phyloP scores from a whole-genome alignment of 202 grass and related monocot species.

The Panicum hallii region DNA sequence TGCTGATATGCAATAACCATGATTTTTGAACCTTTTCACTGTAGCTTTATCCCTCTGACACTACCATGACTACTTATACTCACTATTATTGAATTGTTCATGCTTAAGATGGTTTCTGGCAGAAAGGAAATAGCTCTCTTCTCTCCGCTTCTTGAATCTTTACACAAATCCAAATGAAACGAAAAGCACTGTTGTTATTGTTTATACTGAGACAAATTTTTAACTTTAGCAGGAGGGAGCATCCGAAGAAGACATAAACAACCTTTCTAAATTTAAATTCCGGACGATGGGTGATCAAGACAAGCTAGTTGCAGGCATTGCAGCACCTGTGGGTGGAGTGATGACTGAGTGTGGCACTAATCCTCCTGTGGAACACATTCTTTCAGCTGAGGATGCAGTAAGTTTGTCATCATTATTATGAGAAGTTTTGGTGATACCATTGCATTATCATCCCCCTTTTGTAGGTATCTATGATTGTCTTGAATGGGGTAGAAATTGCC shows the following conservation, averaged over 20 bases:
- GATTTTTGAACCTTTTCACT: constrained; percentile 2
- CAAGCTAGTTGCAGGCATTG: constrained; percentile 70
- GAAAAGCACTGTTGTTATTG: not conserved
- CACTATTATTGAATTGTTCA: constrained; percentile 14
- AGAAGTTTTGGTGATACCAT: not conserved
- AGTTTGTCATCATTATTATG: constrained; percentile 22
- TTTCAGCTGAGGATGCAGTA: constrained; percentile 86
- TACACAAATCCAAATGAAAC: constrained; percentile 18
- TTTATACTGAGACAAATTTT: constrained; percentile 36
- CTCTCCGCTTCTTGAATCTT: not conserved
- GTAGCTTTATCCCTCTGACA: not conserved
- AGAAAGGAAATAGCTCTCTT: not conserved
- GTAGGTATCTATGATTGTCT: not conserved
- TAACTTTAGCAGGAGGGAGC: constrained; percentile 74
- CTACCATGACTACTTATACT: not conserved
- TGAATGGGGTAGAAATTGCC: not conserved
- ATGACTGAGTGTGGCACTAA: constrained; percentile 81
- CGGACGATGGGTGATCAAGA: constrained; percentile 59
- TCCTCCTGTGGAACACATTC: constrained; percentile 72
- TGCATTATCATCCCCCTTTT: constrained; percentile 19
- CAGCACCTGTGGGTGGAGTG: constrained; percentile 69
- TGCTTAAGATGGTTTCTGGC: not conserved
- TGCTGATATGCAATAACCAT: not conserved
- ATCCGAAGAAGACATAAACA: constrained; percentile 81
- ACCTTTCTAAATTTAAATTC: constrained; percentile 78